Evolutionary conservation across 352 stramenopile species (phyloP).

Genomic region (Pythium sp.): DNA sequence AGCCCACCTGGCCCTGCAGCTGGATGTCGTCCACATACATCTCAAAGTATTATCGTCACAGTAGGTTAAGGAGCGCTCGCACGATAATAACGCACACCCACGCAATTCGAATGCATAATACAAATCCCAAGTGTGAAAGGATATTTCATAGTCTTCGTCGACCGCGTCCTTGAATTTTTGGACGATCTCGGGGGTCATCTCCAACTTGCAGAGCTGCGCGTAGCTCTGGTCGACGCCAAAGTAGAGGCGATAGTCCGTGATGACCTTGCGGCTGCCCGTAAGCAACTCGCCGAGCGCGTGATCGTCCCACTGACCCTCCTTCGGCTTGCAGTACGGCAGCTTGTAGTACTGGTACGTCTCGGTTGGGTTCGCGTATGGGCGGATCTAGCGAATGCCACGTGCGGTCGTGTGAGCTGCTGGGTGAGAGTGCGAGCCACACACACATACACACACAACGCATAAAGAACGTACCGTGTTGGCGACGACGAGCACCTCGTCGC

Average conservation of each 20-base stretch:
- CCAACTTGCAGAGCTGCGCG: constrained; percentile 89
- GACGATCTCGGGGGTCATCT: constrained; percentile 73
- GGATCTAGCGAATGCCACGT: constrained; percentile 34
- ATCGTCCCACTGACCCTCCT: constrained; percentile 83
- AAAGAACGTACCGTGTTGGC: constrained; percentile 55
- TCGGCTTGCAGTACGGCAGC: constrained; percentile 93
- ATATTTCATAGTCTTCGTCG: constrained; percentile 95
- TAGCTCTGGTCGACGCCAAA: constrained; percentile 83
- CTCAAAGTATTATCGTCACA: constrained; percentile 75
- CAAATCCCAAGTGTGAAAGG: constrained; percentile 19
- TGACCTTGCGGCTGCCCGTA: constrained; percentile 92
- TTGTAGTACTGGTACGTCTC: constrained; percentile 99
- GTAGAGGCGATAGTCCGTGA: constrained; percentile 82
- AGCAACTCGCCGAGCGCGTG: constrained; percentile 94
- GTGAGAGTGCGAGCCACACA: background rate
- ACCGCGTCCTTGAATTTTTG: constrained; percentile 94
- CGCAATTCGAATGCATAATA: background rate
- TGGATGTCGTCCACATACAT: constrained; percentile 98
- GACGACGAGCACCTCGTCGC: constrained; percentile 68
- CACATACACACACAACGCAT: background rate
- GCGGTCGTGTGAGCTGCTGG: constrained; percentile 1
- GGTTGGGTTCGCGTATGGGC: constrained; percentile 97
- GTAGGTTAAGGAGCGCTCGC: constrained; percentile 5
- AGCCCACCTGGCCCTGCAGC: constrained; percentile 94
- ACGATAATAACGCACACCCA: constrained; percentile 22